Conservation (phyloP, 2,329 filamentous ascomycete species). For the Lachnellula occidentalis region DNA sequence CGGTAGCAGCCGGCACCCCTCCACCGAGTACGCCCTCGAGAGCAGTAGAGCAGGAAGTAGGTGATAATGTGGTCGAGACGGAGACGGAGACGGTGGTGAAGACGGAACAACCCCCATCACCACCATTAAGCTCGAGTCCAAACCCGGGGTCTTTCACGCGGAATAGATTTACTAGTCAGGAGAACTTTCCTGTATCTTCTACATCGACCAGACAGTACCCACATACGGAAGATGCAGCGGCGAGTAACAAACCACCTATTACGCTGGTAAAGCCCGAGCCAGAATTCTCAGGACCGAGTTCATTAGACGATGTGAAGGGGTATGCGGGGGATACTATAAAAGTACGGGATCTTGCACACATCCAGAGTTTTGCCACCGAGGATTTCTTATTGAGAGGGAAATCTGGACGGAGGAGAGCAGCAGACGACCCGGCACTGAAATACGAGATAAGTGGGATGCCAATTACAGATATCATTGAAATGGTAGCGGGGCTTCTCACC, state of each 20-base stretch:
- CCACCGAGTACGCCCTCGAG: conserved; percentile 18
- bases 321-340: conserved; percentile 53
- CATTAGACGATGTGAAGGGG: conserved; percentile 34
- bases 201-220: conserved; percentile 13
- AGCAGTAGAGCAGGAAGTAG: conserved; percentile 9
- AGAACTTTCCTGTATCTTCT: conserved; percentile 18
- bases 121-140: conserved; percentile 27
- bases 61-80: conserved; percentile 11
- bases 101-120: conserved; percentile 24
- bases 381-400: conserved; percentile 57
- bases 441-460: conserved; percentile 99
- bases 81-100: conserved; percentile 7
- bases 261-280: conserved; percentile 8
- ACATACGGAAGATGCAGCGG: conserved; percentile 4
- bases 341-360: conserved; percentile 83
- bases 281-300: conserved; percentile 24
- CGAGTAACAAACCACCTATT: conserved; percentile 7
- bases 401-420: conserved; percentile 45
- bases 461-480: conserved; percentile 94
- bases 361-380: conserved; percentile 79
- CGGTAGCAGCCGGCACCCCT: conserved; percentile 19
- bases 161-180: conserved; percentile 26
- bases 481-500: conserved; percentile 92
- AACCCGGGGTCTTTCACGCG: conserved; percentile 17
- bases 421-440: conserved; percentile 47